Evolutionary conservation across 768 basidiomycete species (phyloP).

Genomic region (Suillus subaureus): DNA sequence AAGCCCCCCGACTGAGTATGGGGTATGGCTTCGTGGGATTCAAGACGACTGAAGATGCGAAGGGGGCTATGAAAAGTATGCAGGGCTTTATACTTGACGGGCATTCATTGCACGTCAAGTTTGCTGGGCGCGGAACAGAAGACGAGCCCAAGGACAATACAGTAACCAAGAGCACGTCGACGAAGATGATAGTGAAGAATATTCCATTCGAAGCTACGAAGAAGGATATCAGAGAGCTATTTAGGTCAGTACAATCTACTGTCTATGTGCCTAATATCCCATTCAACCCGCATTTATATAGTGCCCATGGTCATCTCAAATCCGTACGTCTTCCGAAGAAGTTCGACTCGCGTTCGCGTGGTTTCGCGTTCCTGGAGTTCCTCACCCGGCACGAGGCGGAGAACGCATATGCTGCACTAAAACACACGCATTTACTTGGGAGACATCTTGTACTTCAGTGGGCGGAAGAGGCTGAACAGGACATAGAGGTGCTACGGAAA

Average conservation of each 20-base stretch:
- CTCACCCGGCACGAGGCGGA: constrained; percentile 90
- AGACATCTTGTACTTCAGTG: constrained; percentile 94
- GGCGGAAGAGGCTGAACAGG: constrained; percentile 83
- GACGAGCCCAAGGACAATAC: constrained; percentile 45
- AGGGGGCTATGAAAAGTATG: constrained; percentile 73
- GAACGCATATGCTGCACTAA: constrained; percentile 81
- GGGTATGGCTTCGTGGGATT: constrained; percentile 98
- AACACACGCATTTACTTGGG: constrained; percentile 95
- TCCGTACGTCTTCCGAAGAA: constrained; percentile 93
- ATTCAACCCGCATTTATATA: constrained; percentile 30
- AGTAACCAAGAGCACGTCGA: constrained; percentile 60
- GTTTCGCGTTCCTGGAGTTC: constrained; percentile 98
- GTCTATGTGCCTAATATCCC: constrained; percentile 6
- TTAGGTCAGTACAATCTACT: constrained; percentile 60
- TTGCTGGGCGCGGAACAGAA: constrained; percentile 78
- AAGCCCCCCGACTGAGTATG: constrained; percentile 74
- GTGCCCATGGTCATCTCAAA: constrained; percentile 90
- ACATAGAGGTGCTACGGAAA: constrained; percentile 72
- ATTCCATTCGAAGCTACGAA: constrained; percentile 93
- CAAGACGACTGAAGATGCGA: constrained; percentile 70
- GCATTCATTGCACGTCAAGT: constrained; percentile 79
- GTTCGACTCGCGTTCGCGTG: constrained; percentile 85
- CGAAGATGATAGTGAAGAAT: constrained; percentile 98
- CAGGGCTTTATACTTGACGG: constrained; percentile 87
- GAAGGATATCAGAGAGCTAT: constrained; percentile 88